Conservation (phyloP, 2,329 filamentous ascomycete genomes). For the Neopestalotiopsis sp. region DNA sequence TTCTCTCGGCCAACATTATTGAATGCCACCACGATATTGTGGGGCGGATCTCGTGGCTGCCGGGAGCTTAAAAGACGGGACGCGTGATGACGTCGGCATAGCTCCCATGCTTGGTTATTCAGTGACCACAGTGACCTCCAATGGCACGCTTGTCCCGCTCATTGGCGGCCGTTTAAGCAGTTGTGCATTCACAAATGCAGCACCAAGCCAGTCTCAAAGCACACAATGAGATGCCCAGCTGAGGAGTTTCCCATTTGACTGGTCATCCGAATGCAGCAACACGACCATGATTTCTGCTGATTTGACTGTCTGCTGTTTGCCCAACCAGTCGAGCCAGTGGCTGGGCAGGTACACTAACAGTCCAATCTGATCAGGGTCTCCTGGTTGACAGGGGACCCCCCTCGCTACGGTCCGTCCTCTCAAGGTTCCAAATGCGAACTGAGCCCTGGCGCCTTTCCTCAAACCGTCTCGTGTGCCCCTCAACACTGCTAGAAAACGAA, state of each 20-base stretch:
- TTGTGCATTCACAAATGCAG: too few species aligned
- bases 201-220: neutral
- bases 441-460: neutral
- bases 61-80: constrained; percentile 10
- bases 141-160: neutral
- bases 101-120: neutral
- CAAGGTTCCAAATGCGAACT: neutral
- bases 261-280: too few species aligned
- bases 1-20: neutral
- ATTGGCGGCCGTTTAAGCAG: too few species aligned
- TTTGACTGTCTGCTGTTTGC: neutral
- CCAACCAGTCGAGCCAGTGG: constrained; percentile 12
- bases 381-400: neutral
- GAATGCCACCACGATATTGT: neutral
- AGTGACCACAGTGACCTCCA: neutral
- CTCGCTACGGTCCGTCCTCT: constrained; percentile 18
- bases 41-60: neutral
- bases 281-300: too few species aligned
- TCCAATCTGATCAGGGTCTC: constrained; percentile 18
- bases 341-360: neutral
- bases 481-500: too few species aligned
- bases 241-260: neutral
- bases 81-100: constrained; percentile 14
- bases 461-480: neutral
- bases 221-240: neutral